A percentile compares a stretch with the other conserved stretches of the same genome.
phyloP scores from a whole-genome alignment of 306 rosid species.

The Pueraria montana region DNA sequence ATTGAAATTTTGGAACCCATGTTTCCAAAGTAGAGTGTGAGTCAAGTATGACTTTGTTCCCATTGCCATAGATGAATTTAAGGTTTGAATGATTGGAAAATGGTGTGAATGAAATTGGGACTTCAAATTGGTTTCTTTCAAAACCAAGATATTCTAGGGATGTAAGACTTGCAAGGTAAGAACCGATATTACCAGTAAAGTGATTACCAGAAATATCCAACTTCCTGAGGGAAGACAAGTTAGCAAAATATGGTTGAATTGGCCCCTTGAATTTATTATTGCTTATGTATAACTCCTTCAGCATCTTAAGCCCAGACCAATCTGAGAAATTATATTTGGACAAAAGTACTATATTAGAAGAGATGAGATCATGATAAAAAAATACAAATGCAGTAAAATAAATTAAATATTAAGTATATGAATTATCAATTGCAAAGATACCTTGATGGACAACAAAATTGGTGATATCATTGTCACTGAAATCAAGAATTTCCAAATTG shows the following conservation, averaged over 20 bases:
- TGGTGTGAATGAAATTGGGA: no score
- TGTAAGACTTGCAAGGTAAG: no score
- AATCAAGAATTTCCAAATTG: constrained; percentile 16
- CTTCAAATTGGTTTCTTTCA: no score
- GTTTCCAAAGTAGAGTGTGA: no score
- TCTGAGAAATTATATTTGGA: no score
- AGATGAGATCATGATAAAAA: background rate
- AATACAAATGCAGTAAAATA: background rate
- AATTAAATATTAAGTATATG: background rate
- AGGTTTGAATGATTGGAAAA: no score
- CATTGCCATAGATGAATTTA: no score
- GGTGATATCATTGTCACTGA: background rate
- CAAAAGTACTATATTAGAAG: background rate
- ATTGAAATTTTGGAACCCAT: no score
- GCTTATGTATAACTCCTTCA: constrained; percentile 32
- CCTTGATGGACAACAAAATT: background rate
- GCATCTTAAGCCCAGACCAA: constrained; percentile 19
- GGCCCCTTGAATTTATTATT: background rate
- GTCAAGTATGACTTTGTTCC: no score
- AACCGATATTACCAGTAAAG: no score
- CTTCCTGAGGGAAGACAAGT: constrained; percentile 17
- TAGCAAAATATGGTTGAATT: constrained; percentile 31
- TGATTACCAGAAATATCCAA: constrained; percentile 1
- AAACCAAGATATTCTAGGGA: no score
- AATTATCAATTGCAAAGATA: background rate